Conservation (phyloP, 768 basidiomycete genomes). For the Termitomyces sp. region DNA sequence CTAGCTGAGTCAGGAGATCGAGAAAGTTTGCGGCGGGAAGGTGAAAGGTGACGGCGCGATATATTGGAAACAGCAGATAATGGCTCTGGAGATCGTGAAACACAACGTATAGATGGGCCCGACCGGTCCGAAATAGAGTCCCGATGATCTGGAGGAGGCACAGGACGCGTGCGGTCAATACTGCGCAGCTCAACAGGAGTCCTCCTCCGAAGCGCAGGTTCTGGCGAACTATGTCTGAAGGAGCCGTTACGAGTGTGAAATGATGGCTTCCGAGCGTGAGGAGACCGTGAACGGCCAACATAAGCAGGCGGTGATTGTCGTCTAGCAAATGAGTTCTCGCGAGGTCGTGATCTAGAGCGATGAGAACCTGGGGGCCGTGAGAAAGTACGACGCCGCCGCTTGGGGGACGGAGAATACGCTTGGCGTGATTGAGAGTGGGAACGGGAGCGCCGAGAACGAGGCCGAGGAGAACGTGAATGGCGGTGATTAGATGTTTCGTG, state of each 20-base stretch:
- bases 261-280: neutral
- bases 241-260: neutral
- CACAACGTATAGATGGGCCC: too few relatives aligned
- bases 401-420: neutral
- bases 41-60: neutral
- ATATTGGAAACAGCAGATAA: neutral
- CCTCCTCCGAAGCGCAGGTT: neutral
- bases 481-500: neutral
- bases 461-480: neutral
- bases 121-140: neutral
- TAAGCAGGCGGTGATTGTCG: neutral
- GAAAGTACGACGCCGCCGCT: neutral
- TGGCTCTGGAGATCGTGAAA: neutral
- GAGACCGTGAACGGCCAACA: neutral
- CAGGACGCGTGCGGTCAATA: conserved; percentile 3
- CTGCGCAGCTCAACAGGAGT: conserved; percentile 9
- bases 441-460: neutral
- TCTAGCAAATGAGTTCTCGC: neutral
- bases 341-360: neutral
- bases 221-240: neutral
- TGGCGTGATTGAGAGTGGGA: conserved; percentile 2
- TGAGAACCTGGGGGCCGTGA: neutral
- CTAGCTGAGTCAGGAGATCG: neutral
- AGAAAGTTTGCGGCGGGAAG: neutral
- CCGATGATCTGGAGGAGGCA: neutral